Evolutionary conservation across 2,329 filamentous ascomycete genomes (phyloP), one percentile per base, ranked within the genome.

Genomic region (Aspergillus intermedius): DNA sequence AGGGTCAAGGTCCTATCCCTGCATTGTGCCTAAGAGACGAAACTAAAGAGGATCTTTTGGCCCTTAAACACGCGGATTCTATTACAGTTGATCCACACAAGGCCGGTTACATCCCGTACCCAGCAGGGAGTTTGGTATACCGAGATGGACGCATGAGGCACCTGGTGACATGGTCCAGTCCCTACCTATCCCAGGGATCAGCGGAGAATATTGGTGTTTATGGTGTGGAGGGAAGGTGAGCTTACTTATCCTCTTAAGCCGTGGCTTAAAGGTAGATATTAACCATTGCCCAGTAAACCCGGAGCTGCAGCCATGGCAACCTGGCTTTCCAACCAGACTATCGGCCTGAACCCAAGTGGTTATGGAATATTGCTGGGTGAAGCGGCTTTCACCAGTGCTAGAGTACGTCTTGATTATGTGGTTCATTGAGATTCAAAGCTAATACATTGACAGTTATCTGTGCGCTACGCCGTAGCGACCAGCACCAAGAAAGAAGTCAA

Each of bases 81-180:
- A 70, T 76, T 30, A 77, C 74, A 0, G 68, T 77, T 6, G 74
- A 77, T 48, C 74, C 74, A 0, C 72, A 77, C 49, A 77, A 77
- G 48, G 64, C 71, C 2, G 74, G 72, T 0, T 75, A 77, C 37
- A 71, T 75, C 23, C 71, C 70, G 0, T 76, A 77, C 47, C 74
- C 74, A 0, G 71, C 72, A 0, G 73, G 74, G 3, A 67, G 67
- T 1, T 49, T 76, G n/a, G 68, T 65, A 5, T 76, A 76, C 45
- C 62, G 66, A 0, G 74, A 76, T 42, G 72, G 65, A 1, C 56
- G 73, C 0, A 74, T 75, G 69, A 60, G 69, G 25, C 67, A 65
- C 48, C 48, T 74, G 4, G 66, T 76, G 17, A 74, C 74, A 0
- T 76, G 74, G 73, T 71, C 70, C 0, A 65, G 63, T 1, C 72